Conservation (phyloP, 352 stramenopile species). For the Halophytophthora batemanensis region DNA sequence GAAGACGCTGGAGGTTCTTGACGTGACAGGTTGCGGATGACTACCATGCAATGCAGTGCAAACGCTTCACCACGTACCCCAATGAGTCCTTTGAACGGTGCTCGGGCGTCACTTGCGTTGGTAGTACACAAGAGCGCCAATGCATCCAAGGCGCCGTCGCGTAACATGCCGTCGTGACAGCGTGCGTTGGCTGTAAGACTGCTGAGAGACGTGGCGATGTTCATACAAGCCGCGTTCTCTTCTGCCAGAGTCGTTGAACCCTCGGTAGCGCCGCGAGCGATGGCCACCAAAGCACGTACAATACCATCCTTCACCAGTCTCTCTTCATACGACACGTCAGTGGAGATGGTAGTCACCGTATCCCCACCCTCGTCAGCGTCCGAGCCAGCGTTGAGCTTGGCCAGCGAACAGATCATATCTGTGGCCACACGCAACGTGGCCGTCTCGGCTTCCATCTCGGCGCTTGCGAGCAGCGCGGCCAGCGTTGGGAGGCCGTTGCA, state of each 20-base stretch:
- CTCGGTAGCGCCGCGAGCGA: conserved; percentile 44
- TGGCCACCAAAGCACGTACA: conserved; percentile 54
- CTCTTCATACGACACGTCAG: conserved; percentile 38
- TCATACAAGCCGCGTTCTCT: conserved; percentile 43
- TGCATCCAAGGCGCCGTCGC: conserved; percentile 62
- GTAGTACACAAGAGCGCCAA: conserved; percentile 46
- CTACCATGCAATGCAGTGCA: conserved; percentile 56
- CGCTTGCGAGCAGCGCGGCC: conserved; percentile 45
- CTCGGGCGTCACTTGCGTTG: conserved; percentile 33
- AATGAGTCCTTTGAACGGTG: conserved; percentile 58
- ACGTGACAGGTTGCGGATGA: conserved; percentile 65
- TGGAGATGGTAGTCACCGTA: neutral
- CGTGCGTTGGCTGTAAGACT: conserved; percentile 53
- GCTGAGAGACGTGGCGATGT: conserved; percentile 65
- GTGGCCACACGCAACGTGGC: conserved; percentile 48
- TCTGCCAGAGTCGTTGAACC: conserved; percentile 18
- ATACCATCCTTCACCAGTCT: conserved; percentile 75
- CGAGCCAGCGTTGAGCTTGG: conserved; percentile 34
- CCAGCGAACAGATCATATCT: conserved; percentile 67
- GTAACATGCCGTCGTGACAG: conserved; percentile 75
- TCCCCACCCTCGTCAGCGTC: conserved; percentile 4
- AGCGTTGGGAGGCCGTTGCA: conserved; percentile 64
- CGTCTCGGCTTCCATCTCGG: conserved; percentile 44
- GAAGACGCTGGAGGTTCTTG: conserved; percentile 19
- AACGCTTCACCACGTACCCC: conserved; percentile 66